Conservation (phyloP, 345 rosid genomes). For the Eutrema japonicum region DNA sequence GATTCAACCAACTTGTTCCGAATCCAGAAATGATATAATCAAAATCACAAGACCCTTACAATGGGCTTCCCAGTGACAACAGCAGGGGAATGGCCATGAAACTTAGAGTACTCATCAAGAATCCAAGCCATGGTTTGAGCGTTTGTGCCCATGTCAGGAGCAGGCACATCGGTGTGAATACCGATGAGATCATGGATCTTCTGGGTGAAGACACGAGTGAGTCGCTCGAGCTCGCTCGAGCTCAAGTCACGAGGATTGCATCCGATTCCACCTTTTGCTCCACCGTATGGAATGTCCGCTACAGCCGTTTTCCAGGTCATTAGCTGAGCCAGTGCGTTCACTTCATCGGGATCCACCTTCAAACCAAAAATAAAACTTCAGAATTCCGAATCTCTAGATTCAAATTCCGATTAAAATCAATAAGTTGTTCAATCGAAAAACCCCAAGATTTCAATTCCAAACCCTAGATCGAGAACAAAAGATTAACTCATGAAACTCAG, state of each 20-base stretch:
- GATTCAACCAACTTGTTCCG: neutral
- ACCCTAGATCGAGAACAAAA: constrained; percentile 17
- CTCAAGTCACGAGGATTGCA: constrained; percentile 74
- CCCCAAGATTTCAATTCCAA: neutral
- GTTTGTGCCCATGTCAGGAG: constrained; percentile 97
- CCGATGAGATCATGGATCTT: constrained; percentile 98
- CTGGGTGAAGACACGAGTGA: constrained; percentile 96
- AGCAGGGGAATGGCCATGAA: constrained; percentile 95
- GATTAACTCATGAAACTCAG: neutral
- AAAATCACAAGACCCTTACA: constrained; percentile 48
- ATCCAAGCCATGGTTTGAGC: constrained; percentile 99
- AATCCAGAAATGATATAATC: neutral
- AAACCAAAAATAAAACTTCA: neutral
- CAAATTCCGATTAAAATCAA: neutral
- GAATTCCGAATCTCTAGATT: constrained; percentile 5
- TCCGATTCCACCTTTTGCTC: constrained; percentile 97
- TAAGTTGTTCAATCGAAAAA: neutral
- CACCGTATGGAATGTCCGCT: constrained; percentile 93
- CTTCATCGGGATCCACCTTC: constrained; percentile 97
- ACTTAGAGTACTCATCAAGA: constrained; percentile 94
- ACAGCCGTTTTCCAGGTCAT: constrained; percentile 99
- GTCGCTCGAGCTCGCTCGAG: constrained; percentile 77
- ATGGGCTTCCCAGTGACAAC: constrained; percentile 94
- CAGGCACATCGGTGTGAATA: constrained; percentile 89
- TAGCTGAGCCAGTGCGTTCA: constrained; percentile 92